Evolutionary conservation across 140 eudicot species (phyloP).

Genomic region (Oenanthe javanica): DNA sequence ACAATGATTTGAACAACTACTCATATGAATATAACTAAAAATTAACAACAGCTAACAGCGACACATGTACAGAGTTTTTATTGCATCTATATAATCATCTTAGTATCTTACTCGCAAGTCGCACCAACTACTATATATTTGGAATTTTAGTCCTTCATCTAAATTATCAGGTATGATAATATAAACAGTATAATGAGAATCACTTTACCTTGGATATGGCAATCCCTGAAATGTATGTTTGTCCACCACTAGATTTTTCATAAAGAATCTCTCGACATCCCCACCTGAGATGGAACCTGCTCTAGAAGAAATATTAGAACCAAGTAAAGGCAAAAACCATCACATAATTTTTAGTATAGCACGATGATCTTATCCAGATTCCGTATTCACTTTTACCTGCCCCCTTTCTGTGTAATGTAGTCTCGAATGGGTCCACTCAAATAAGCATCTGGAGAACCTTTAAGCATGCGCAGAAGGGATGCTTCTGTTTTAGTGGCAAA

Average conservation of each 20-base stretch:
- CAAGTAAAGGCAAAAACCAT: neutral
- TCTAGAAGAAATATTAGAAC: slow-evolving; percentile 14
- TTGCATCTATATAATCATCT: neutral
- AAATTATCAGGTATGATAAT: neutral
- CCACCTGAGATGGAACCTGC: slow-evolving; percentile 96
- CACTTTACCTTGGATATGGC: slow-evolving; percentile 79
- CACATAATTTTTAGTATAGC: neutral
- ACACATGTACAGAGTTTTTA: neutral
- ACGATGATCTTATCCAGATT: neutral
- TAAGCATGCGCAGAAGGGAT: slow-evolving; percentile 91
- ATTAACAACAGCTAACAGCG: neutral
- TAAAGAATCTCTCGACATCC: slow-evolving; percentile 87
- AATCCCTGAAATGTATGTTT: slow-evolving; percentile 71
- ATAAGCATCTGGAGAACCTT: slow-evolving; percentile 98
- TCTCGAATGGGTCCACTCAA: slow-evolving; percentile 91
- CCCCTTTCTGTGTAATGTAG: slow-evolving; percentile 79
- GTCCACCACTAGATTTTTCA: slow-evolving; percentile 63
- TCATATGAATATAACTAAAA: neutral
- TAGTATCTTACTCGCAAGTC: neutral
- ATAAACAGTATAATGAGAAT: slow-evolving; percentile 9
- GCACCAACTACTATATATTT: neutral
- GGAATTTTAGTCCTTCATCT: neutral
- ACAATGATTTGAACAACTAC: neutral
- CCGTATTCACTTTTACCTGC: slow-evolving; percentile 46
- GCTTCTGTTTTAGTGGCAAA: slow-evolving; percentile 99